Conservation (phyloP, 306 rosid genomes). For the Trifolium repens region DNA sequence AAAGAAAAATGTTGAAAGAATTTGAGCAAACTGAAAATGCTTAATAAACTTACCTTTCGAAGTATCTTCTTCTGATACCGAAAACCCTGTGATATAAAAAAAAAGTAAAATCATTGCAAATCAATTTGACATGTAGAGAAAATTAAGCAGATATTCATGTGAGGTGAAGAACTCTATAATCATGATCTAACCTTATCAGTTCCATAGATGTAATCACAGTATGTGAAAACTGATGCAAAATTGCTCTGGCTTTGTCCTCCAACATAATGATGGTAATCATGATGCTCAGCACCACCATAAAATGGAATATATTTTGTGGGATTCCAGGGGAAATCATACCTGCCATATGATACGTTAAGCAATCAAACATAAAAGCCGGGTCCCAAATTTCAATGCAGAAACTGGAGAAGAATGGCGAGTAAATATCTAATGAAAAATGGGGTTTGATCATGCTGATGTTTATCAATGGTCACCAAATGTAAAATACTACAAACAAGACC, state of each 20-base stretch:
- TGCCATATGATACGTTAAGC: slow-evolving; percentile 40
- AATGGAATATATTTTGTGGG: slow-evolving; percentile 82
- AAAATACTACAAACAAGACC: slow-evolving; percentile 15
- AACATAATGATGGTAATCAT: slow-evolving; percentile 97
- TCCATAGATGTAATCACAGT: slow-evolving; percentile 95
- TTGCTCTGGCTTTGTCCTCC: slow-evolving; percentile 97
- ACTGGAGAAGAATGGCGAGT: slow-evolving; percentile 22
- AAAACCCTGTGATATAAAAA: slow-evolving; percentile 70
- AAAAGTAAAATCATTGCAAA: slow-evolving; percentile 40
- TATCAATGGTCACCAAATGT: slow-evolving; percentile 7
- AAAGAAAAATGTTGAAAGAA: background rate
- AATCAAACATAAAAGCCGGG: slow-evolving; percentile 17
- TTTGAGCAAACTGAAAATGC: slow-evolving; percentile 18
- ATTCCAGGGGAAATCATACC: slow-evolving; percentile 94
- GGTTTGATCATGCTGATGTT: background rate
- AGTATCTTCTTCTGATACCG: slow-evolving; percentile 82
- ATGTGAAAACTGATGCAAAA: slow-evolving; percentile 94
- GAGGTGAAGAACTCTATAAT: slow-evolving; percentile 36
- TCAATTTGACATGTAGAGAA: slow-evolving; percentile 40
- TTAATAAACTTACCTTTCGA: slow-evolving; percentile 59
- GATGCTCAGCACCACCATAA: slow-evolving; percentile 94
- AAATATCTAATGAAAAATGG: slow-evolving; percentile 5
- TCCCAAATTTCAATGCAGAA: slow-evolving; percentile 40
- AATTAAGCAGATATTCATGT: slow-evolving; percentile 24
- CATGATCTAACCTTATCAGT: slow-evolving; percentile 82